Percentiles rank a stretch among this genome's conserved stretches.
phyloP scores from a whole-genome alignment of 192 early-diverging fungal genomes.

The Entomortierella parvispora region DNA sequence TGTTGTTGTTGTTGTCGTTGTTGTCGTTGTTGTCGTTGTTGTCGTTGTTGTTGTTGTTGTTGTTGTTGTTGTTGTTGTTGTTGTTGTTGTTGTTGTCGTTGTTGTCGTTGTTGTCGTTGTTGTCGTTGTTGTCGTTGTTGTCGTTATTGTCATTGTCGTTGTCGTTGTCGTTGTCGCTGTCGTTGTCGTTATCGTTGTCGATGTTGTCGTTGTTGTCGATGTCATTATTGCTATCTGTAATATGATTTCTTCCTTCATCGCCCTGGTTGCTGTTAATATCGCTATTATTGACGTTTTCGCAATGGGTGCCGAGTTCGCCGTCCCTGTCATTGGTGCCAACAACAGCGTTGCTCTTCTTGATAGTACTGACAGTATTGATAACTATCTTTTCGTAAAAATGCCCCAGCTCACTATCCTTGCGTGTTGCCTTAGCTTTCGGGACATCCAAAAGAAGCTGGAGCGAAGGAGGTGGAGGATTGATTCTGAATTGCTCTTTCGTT shows the following conservation, averaged over 20 bases:
- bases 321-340: too few relatives aligned
- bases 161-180: background rate
- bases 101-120: background rate
- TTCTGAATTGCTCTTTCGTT: background rate
- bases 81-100: background rate
- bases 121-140: background rate
- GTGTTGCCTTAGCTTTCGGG: slow-evolving; percentile 5
- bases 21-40: slow-evolving; percentile 4
- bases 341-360: too few relatives aligned
- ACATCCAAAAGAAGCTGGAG: slow-evolving; percentile 1
- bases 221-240: too few relatives aligned
- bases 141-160: background rate
- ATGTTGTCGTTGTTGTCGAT: too few relatives aligned
- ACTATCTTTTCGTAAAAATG: slow-evolving; percentile 5
- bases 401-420: slow-evolving; percentile 6
- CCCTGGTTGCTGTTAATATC: too few relatives aligned
- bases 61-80: background rate
- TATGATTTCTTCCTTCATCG: too few relatives aligned
- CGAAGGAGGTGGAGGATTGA: slow-evolving; percentile 1
- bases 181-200: slow-evolving; percentile 6
- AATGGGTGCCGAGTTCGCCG: too few relatives aligned
- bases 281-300: too few relatives aligned
- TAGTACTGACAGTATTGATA: too few relatives aligned
- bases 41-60: background rate
- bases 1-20: background rate